Base-by-base conservation (phyloP, 805 yeast species). In the Saitoella complicata region DNA sequence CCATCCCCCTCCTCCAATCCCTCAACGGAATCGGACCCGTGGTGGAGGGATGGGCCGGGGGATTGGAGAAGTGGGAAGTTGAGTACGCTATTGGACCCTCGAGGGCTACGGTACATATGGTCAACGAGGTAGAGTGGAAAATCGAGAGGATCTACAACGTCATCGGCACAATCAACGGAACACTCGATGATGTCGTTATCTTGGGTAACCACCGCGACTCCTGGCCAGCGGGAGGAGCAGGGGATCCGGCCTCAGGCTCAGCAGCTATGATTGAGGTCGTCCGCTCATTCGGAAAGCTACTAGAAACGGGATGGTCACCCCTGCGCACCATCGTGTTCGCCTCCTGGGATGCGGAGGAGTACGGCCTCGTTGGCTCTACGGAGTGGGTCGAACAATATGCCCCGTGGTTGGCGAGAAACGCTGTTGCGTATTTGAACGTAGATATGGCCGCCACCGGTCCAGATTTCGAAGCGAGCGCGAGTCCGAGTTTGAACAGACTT, bases 301-400 rank as follows among this genome's bases (percentile, higher is more conserved):
- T 58, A 32, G 63, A 69, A 48, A 45, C 51, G 10, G 85, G 84
- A 6, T 83, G 87, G 87, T 72, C 70, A 54, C 93, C 93, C 7
- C 58, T 72, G 42, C 66, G 91, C 54, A 73, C 86, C 0, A 76
- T 84, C 29, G 67, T 73, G 44, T 65, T 84, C 40, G 78, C 79
- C 0, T 75, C 82, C 31, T 84, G 86, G 86, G 94, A 84, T 60
- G 93, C 83, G 34, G 86, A 77, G 51, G 84, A 78, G 55, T 72
- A 72, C 49, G 88, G 81, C 0, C 62, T 76, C 45, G 51, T 83
- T 32, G 94, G 94, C 1, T 75, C 86, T 0, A 78, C 91, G 0
- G 91, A 83, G 54, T 80, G 70, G 64, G 85, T 78, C 5, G 88
- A 81, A 57, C 75, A 73, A 45, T 65, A 72, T 45, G 69, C 68